Percentiles rank a stretch among this genome's conserved stretches.
Conservation (phyloP, 2,329 filamentous ascomycete genomes). For the Intubia oerlemansii region DNA sequence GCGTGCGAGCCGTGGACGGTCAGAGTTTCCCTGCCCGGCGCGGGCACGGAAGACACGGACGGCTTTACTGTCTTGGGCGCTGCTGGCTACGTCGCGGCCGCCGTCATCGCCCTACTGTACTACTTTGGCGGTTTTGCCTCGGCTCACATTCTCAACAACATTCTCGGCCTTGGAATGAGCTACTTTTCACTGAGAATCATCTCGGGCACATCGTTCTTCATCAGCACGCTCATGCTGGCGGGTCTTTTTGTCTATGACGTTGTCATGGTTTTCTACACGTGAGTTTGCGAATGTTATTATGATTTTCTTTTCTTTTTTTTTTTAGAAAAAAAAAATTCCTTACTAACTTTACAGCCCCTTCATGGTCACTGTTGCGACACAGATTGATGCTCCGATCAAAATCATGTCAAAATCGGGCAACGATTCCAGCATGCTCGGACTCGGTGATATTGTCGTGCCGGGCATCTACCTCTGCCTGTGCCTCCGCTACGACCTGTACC, state of each 20-base stretch:
- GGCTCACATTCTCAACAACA: conserved; percentile 41
- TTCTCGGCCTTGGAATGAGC: conserved; percentile 71
- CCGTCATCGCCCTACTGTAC: neutral
- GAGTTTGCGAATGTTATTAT: conserved; percentile 14
- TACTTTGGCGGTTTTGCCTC: too few species aligned
- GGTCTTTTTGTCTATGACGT: conserved; percentile 91
- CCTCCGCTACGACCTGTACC: conserved; percentile 75
- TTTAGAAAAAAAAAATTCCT: too few species aligned
- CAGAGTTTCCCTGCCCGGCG: conserved; percentile 7
- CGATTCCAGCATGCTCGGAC: conserved; percentile 62
- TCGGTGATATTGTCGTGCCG: conserved; percentile 86
- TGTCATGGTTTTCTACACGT: conserved; percentile 71
- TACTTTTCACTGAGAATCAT: conserved; percentile 66
- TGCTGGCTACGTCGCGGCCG: too few species aligned
- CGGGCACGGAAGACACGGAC: too few species aligned
- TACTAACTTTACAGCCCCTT: conserved; percentile 33
- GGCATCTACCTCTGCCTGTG: conserved; percentile 79
- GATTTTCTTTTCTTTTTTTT: neutral
- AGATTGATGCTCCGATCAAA: conserved; percentile 82
- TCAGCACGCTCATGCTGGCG: conserved; percentile 53
- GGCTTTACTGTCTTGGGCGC: too few species aligned
- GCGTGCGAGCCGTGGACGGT: conserved; percentile 30
- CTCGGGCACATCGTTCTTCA: conserved; percentile 74
- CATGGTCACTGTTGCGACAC: conserved; percentile 75
- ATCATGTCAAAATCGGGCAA: conserved; percentile 51